Evolutionary conservation across 106 monocot species (phyloP).

Genomic region (Triglochin maritima): DNA sequence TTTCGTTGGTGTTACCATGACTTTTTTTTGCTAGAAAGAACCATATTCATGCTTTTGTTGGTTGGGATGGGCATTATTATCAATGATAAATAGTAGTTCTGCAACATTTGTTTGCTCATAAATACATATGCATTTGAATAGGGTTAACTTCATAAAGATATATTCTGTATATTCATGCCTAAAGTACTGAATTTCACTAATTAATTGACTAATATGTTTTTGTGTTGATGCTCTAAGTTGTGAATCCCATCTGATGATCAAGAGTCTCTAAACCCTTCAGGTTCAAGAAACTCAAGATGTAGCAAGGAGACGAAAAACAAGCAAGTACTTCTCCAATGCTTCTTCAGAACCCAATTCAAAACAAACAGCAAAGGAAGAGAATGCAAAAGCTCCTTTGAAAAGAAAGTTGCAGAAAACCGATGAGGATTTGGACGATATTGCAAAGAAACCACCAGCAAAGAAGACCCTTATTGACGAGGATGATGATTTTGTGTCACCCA

Average conservation of each 20-base stretch:
- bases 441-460: slow-evolving; percentile 22
- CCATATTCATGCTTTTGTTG: too few relatives aligned
- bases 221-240: too few relatives aligned
- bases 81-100: too few relatives aligned
- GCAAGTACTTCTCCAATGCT: slow-evolving; percentile 62
- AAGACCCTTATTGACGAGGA: slow-evolving; percentile 26
- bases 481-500: slow-evolving; percentile 47
- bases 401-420: slow-evolving; percentile 30
- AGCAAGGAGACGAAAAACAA: slow-evolving; percentile 63
- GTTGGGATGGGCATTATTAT: too few relatives aligned
- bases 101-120: too few relatives aligned
- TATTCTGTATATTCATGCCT: too few relatives aligned
- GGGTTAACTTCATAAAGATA: too few relatives aligned
- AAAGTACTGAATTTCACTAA: too few relatives aligned
- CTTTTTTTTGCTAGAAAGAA: not conserved
- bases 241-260: too few relatives aligned
- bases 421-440: slow-evolving; percentile 19
- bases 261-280: slow-evolving; percentile 5
- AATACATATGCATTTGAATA: too few relatives aligned
- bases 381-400: slow-evolving; percentile 32
- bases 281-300: slow-evolving; percentile 26
- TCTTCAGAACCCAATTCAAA: slow-evolving; percentile 16
- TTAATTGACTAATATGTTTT: too few relatives aligned
- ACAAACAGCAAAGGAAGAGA: slow-evolving; percentile 20
- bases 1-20: not conserved